Conservation (phyloP, 2,329 filamentous ascomycete genomes). For the Monosporascus sp. region DNA sequence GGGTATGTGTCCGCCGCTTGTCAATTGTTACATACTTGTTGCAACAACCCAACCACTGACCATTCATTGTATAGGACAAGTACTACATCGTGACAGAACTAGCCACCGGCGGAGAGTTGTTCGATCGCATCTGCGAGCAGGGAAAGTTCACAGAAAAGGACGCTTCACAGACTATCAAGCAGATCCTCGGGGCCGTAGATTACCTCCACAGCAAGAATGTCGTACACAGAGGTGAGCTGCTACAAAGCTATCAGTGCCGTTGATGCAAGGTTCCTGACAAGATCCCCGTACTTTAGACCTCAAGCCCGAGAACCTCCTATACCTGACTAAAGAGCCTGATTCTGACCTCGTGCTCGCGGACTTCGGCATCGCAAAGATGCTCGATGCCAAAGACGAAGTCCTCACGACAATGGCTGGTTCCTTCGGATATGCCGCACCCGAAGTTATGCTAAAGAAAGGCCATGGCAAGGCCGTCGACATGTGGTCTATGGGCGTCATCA, state of each 20-base stretch:
- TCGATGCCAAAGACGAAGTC: conserved; percentile 84
- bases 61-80: conserved; percentile 65
- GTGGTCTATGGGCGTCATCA: conserved; percentile 99
- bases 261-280: neutral
- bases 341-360: conserved; percentile 92
- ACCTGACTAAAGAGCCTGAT: conserved; percentile 69
- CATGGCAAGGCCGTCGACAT: conserved; percentile 98
- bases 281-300: conserved; percentile 57
- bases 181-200: conserved; percentile 87
- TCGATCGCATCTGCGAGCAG: conserved; percentile 96
- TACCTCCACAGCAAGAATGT: conserved; percentile 94
- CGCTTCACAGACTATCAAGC: conserved; percentile 88
- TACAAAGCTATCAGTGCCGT: neutral
- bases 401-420: conserved; percentile 98
- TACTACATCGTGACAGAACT: conserved; percentile 99
- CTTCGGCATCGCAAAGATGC: conserved; percentile 97
- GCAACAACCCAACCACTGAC: conserved; percentile 6
- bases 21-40: neutral
- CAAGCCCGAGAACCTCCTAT: conserved; percentile 96
- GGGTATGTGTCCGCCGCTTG: conserved; percentile 50
- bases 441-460: conserved; percentile 96
- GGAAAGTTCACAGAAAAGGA: conserved; percentile 99
- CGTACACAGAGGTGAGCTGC: conserved; percentile 75
- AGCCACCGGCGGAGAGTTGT: conserved; percentile 91
- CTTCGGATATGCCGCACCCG: conserved; percentile 94